Conservation (phyloP, 2,329 filamentous ascomycete genomes). For the Calonectria multiphialidica region DNA sequence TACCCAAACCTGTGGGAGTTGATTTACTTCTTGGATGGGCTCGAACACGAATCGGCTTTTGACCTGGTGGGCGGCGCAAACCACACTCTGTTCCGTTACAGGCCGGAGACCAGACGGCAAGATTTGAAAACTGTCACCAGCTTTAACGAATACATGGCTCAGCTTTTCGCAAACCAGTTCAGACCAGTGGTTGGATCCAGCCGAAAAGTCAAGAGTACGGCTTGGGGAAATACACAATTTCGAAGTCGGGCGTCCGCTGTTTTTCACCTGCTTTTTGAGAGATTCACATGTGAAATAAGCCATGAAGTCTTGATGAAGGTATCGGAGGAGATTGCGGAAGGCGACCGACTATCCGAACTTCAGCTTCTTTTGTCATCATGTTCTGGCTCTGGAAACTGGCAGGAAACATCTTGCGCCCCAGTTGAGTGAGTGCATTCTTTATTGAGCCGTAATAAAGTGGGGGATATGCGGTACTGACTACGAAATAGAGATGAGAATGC, state of each 20-base stretch:
- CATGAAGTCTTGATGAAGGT: constrained; percentile 1
- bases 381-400: background rate
- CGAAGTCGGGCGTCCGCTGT: background rate
- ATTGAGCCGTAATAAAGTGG: too few relatives aligned
- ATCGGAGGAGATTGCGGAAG: background rate
- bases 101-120: background rate
- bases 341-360: background rate
- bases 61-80: background rate
- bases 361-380: background rate
- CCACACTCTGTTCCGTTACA: background rate
- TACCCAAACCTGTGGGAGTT: background rate
- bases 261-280: background rate
- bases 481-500: background rate
- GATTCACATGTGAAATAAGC: background rate
- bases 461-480: background rate
- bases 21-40: background rate
- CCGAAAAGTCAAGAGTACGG: background rate
- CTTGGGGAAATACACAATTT: background rate
- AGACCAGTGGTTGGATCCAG: background rate
- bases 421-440: background rate
- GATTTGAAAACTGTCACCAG: background rate
- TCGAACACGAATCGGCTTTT: background rate
- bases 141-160: background rate
- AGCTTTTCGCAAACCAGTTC: background rate
- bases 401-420: background rate